A percentile compares a stretch with the other conserved stretches of the same genome.
Conservation (phyloP, 192 early-diverging fungal genomes). For the Globomyces pollinis-pini region DNA sequence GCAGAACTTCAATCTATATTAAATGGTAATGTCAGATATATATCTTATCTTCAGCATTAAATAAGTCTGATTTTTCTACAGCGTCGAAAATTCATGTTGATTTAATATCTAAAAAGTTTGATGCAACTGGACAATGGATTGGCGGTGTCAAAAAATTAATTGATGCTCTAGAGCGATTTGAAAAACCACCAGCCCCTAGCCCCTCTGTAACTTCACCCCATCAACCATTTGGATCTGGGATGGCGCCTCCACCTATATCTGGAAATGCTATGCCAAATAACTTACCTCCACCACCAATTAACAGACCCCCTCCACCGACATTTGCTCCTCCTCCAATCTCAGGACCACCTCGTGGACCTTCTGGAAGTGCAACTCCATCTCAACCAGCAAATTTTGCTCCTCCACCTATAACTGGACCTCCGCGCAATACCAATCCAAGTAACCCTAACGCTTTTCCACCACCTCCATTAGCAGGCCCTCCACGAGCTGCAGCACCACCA, state of each 20-base stretch:
- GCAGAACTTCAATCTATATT: constrained; percentile 36
- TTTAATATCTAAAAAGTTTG: constrained; percentile 61
- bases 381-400: neutral
- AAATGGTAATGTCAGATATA: neutral
- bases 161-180: constrained; percentile 33
- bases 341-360: neutral
- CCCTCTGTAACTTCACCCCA: no score
- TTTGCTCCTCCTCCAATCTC: neutral
- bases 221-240: neutral
- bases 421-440: neutral
- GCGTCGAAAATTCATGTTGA: constrained; percentile 59
- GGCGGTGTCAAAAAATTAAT: constrained; percentile 65
- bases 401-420: neutral
- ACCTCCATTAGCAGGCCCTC: neutral
- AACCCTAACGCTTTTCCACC: neutral
- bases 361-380: neutral
- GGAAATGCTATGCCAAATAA: neutral
- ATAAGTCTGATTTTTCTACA: constrained; percentile 40
- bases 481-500: no score
- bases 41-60: constrained; percentile 28
- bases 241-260: neutral
- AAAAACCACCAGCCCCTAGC: neutral
- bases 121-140: constrained; percentile 57
- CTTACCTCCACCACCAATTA: neutral
- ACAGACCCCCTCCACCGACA: no score